Percentiles rank a stretch among this genome's conserved stretches.
These are phyloP conservation scores for Chamaenerion angustifolium DNA, from an alignment of 345 rosid genomes.

Conservation along the genomic window DNA sequence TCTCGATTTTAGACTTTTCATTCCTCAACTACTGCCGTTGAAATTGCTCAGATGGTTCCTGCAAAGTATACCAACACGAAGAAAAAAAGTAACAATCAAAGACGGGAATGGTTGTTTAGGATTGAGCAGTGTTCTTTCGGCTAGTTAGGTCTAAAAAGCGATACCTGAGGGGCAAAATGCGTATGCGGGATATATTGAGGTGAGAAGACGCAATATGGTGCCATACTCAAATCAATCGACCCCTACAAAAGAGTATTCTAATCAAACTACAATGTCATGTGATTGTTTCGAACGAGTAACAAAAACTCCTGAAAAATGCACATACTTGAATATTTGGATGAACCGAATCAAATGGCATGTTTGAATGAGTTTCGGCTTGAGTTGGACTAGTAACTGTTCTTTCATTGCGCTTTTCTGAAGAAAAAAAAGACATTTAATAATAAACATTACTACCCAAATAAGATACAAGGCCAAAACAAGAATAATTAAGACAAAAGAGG, in stretches of 20 bases:
- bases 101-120: not conserved
- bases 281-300: no score
- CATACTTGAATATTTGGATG: constrained; percentile 3
- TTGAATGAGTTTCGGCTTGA: constrained; percentile 3
- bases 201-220: constrained; percentile 4
- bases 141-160: not conserved
- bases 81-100: not conserved
- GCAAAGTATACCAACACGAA: not conserved
- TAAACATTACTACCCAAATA: not conserved
- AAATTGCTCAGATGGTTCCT: constrained; percentile 7
- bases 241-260: not conserved
- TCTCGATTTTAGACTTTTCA: no score
- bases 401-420: constrained; percentile 3
- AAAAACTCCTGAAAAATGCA: not conserved
- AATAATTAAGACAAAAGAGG: not conserved
- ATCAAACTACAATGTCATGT: no score
- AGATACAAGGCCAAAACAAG: not conserved
- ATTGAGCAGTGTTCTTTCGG: not conserved
- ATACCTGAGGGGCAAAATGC: constrained; percentile 5
- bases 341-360: constrained; percentile 3
- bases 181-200: constrained; percentile 4
- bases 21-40: constrained; percentile 1
- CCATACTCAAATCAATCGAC: constrained; percentile 2
- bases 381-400: not conserved
- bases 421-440: not conserved